Evolutionary conservation across 176 grass and related monocot genomes (phyloP).

Genomic region (Alloteropsis semialata): DNA sequence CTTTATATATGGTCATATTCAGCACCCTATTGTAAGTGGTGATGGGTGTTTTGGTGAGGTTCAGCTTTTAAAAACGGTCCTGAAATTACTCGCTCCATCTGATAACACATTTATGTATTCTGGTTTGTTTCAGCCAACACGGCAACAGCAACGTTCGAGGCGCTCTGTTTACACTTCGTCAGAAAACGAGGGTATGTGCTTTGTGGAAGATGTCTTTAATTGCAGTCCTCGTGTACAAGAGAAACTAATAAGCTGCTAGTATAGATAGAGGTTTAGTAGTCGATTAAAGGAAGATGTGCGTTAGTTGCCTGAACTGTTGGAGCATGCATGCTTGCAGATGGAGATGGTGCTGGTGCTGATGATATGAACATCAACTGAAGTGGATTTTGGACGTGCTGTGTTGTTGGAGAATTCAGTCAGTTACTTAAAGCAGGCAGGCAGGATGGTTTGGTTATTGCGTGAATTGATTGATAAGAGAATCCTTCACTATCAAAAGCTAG

Average conservation of each 20-base stretch:
- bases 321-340: conserved; percentile 39
- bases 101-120: background rate
- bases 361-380: conserved; percentile 68
- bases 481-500: no score
- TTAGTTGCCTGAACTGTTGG: background rate
- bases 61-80: no score
- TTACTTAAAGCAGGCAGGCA: no score
- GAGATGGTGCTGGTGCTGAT: conserved; percentile 53
- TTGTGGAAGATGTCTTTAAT: background rate
- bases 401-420: background rate
- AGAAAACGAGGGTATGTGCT: conserved; percentile 72
- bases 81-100: background rate
- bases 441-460: background rate
- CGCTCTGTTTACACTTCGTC: conserved; percentile 60
- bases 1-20: conserved; percentile 18
- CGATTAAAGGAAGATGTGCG: background rate
- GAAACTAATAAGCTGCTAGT: background rate
- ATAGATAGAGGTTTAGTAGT: no score
- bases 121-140: conserved; percentile 63
- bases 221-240: background rate
- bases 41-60: background rate
- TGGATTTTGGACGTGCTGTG: background rate
- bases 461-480: background rate
- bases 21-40: background rate
- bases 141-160: conserved; percentile 74